A percentile compares a stretch with the other conserved stretches of the same genome.
phyloP scores from a whole-genome alignment of 345 rosid genomes.

The Lepidium sativum region DNA sequence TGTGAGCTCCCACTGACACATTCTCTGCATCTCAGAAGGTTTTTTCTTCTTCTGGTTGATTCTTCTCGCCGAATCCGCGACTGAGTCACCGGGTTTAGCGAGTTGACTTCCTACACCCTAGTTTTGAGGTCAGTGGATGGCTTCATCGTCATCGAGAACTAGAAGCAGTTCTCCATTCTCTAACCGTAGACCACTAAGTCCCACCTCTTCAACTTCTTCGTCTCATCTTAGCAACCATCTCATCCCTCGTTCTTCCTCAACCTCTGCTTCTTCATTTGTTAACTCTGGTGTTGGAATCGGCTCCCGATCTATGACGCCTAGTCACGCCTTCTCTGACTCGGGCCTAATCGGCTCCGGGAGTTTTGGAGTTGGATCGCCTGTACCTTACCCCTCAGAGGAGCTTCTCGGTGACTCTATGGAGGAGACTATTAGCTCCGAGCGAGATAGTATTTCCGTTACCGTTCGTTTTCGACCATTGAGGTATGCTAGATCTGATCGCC shows the following conservation, averaged over 20 bases:
- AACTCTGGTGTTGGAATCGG: constrained; percentile 38
- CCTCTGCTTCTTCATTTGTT: constrained; percentile 50
- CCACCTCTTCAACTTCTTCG: constrained; percentile 74
- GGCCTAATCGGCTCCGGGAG: constrained; percentile 30
- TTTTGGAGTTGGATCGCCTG: constrained; percentile 39
- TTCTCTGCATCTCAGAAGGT: constrained; percentile 33
- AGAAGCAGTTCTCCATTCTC: constrained; percentile 82
- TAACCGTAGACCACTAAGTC: constrained; percentile 73
- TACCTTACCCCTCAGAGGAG: constrained; percentile 58
- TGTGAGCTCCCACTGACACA: constrained; percentile 77
- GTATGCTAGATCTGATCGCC: constrained; percentile 38
- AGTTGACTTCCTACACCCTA: constrained; percentile 26
- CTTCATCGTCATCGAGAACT: constrained; percentile 73
- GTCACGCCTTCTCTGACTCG: constrained; percentile 58
- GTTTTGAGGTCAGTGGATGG: constrained; percentile 36
- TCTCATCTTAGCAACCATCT: constrained; percentile 34
- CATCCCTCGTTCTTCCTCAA: constrained; percentile 68
- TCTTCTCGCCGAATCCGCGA: constrained; percentile 10
- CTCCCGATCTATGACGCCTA: constrained; percentile 81
- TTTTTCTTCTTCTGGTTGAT: neutral
- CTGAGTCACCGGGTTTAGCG: constrained; percentile 34
- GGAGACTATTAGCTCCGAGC: constrained; percentile 50
- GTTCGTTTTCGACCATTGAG: constrained; percentile 95
- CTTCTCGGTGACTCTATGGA: constrained; percentile 55
- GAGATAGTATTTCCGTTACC: constrained; percentile 94